Conservation (phyloP, 805 yeast genomes). For the Kazachstania kunashirensis region DNA sequence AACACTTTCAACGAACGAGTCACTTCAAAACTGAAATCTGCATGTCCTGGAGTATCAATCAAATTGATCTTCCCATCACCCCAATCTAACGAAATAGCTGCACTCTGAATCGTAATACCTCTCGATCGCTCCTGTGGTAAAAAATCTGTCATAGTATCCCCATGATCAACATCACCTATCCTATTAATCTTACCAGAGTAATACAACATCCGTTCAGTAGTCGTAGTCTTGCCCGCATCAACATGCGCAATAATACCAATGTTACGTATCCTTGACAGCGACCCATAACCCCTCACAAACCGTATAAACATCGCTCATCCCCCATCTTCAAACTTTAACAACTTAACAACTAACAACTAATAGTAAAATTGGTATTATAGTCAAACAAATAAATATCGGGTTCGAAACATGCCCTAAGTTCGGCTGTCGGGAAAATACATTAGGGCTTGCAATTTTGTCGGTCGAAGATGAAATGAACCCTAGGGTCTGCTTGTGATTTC, state of each 20-base stretch:
- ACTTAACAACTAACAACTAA: no score
- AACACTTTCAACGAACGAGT: conserved; percentile 78
- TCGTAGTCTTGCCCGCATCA: conserved; percentile 97
- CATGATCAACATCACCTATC: conserved; percentile 91
- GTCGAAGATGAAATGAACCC: no score
- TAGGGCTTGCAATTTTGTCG: no score
- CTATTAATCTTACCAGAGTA: conserved; percentile 71
- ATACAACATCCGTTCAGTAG: conserved; percentile 91
- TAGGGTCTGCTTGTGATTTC: no score
- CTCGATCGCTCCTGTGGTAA: conserved; percentile 82
- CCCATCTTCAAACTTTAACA: no score
- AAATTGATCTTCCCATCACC: conserved; percentile 59
- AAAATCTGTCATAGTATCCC: conserved; percentile 92
- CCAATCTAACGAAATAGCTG: conserved; percentile 92
- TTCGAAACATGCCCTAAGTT: no score
- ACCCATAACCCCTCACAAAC: conserved; percentile 2
- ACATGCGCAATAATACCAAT: conserved; percentile 98
- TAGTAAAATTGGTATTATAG: no score
- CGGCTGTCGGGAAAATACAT: no score
- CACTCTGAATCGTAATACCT: conserved; percentile 94
- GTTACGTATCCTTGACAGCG: conserved; percentile 45
- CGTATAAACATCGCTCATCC: background rate
- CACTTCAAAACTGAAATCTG: conserved; percentile 94
- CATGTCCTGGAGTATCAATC: conserved; percentile 97
- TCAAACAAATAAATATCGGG: no score